Evolutionary conservation across 495 filamentous ascomycete genomes (phyloP).

Genomic region (Aspergillus conjunctus): DNA sequence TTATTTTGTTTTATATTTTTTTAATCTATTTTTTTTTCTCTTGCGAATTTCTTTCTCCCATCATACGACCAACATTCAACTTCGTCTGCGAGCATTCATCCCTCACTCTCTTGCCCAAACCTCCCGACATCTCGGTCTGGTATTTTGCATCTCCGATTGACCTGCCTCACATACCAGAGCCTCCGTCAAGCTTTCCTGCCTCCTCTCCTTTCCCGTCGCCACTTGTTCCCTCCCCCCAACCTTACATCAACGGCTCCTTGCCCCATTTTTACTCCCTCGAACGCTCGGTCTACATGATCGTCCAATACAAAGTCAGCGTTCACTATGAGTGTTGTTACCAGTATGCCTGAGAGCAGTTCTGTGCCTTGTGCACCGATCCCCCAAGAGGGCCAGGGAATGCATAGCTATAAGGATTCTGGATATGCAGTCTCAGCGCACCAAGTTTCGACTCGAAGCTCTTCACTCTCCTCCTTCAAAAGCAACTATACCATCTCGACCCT

Average conservation of each 20-base stretch:
- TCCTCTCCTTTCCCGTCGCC: conserved; percentile 11
- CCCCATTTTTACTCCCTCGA: conserved; percentile 4
- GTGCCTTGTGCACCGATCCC: conserved; percentile 35
- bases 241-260: conserved; percentile 6
- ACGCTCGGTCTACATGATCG: conserved; percentile 14
- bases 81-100: neutral
- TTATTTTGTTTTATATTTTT: neutral
- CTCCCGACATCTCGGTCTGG: neutral
- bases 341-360: conserved; percentile 42
- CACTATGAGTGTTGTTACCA: conserved; percentile 48
- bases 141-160: neutral
- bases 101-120: neutral
- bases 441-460: conserved; percentile 40
- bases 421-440: conserved; percentile 38
- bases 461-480: conserved; percentile 45
- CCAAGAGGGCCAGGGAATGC: conserved; percentile 21
- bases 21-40: conserved; percentile 4
- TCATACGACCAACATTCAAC: conserved; percentile 2
- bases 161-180: neutral
- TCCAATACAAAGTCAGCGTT: conserved; percentile 20
- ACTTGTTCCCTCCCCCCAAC: conserved; percentile 13
- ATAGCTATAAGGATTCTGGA: conserved; percentile 30
- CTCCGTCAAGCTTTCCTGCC: neutral
- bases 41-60: conserved; percentile 3
- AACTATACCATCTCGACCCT: conserved; percentile 44